Evolutionary conservation across 2,329 filamentous ascomycete genomes (phyloP), one percentile per base, ranked within the genome.

Genomic region (Colletotrichum endophyticum): DNA sequence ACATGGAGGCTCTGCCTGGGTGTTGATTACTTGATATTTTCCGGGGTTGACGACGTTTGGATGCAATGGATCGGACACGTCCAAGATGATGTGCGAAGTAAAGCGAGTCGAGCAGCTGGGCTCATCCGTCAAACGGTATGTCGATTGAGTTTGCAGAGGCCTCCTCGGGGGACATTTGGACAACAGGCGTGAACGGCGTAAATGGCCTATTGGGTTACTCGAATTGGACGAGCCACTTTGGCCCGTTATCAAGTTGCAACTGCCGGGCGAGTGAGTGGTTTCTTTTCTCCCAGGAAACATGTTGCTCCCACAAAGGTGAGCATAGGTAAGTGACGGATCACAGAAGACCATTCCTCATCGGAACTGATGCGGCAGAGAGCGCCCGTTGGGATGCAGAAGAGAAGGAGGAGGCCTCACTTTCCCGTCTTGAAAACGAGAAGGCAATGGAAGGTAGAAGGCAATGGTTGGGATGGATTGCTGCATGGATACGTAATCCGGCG

Each of bases 1-100:
- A 32, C 13, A 27, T 39, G 27, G 73, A 75, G 73, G 73, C 73
- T 75, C 73, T 73, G 73, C 68, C 66, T 66, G n/a, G n/a, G 59
- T 59, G 32, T 62, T 49, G 69, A 36, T 67, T 68, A 72, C 30
- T 44, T 49, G 36, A 53, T 57, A 32, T 25, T 36, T 59, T 49
- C 25, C 57, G 13, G 56, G 64, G 39, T 12, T 27, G 56, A 56
- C 56, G 34, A 32, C 32, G 62, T 12, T 44, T 32, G 34, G 2
- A 27, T 27, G 62, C 34, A 39, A 1, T 34, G n/a, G 30, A 25
- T 16, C 16, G 34, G 22, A 64, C 9, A 64, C 27, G 8, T 30
- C 22, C 25, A 30, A 19, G 25, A 30, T n/a, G 25, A 9, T 39
- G 25, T 34, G 28, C n/a, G 19, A 34, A n/a, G 27, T 15, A 3